Evolutionary conservation across 306 rosid species (phyloP), one percentile per base, ranked within the genome.

Genomic region (Trifolium dubium): DNA sequence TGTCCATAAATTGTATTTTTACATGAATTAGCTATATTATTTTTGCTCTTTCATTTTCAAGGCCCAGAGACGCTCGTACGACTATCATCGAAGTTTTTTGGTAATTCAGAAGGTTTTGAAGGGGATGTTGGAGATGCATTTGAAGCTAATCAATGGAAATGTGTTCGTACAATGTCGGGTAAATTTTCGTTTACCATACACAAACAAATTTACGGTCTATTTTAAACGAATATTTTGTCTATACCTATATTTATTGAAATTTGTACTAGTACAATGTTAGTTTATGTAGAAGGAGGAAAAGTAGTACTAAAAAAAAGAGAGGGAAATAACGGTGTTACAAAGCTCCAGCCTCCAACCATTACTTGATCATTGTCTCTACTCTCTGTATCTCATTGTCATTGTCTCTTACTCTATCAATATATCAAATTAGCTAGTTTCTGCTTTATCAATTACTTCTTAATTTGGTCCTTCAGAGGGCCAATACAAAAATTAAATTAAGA

Each of bases 111-210:
- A 73, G 86, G 87, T 34, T 85, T 75, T 69, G 94, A 89, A 34
- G 79, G 67, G 64, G 95, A 94, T 2, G 59, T 9, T 10, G 88
- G 96, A 44, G 98, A 94, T 88, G 92, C 91, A 73, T 64, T 88
- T 85, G 98, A 94, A 19, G 81, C 81, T 23, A 85, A 94, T 79
- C 75, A 83, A 75, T 94, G 98, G 98, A 94, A 94, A 84, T 94
- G 96, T 66, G 94, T 88, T 75, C 92, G 88, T 47, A 91, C 98
- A 53, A 77, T 91, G 79, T 66, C 84, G 46, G 98, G 98, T 94
- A 89, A 89, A 46, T 78, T 64, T 76, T 74, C 75, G 78, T 80
- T 56, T 39, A 53, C 78, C 66, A 7, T 46, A 37, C 68, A 41
- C 78, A 6, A 37, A 8, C 37, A 51, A 53, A 32, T 75, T 81